Conservation (phyloP, 768 basidiomycete species). For the Termitomyces sp. region DNA sequence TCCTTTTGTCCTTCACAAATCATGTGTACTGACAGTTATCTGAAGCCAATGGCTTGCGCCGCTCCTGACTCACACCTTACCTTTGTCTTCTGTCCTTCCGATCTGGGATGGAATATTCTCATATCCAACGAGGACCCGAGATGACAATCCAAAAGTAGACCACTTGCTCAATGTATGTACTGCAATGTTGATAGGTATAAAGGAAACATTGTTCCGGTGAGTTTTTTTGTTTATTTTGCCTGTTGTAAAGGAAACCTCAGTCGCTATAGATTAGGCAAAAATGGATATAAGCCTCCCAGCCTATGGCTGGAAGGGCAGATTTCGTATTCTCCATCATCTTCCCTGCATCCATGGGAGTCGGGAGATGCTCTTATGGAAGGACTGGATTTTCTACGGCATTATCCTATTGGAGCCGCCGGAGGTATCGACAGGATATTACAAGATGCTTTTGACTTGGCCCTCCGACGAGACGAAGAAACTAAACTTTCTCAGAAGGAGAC, state of each 20-base stretch:
- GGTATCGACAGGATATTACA: conserved; percentile 73
- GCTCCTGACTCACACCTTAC: conserved; percentile 71
- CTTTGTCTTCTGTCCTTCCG: conserved; percentile 53
- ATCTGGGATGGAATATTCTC: conserved; percentile 77
- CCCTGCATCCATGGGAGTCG: conserved; percentile 48
- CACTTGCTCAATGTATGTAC: conserved; percentile 69
- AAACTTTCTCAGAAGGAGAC: conserved; percentile 30
- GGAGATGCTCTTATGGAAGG: conserved; percentile 69
- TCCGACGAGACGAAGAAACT: conserved; percentile 44
- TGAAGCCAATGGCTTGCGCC: conserved; percentile 74
- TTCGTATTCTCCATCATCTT: conserved; percentile 35
- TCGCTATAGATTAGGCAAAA: conserved; percentile 51
- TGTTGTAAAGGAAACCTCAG: conserved; percentile 2
- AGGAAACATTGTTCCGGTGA: conserved; percentile 54
- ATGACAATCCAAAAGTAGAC: conserved; percentile 61
- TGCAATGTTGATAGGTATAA: conserved; percentile 62
- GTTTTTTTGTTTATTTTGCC: conserved; percentile 14
- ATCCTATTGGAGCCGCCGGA: conserved; percentile 63
- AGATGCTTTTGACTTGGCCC: conserved; percentile 58
- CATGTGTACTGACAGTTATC: conserved; percentile 4
- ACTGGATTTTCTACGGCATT: conserved; percentile 60
- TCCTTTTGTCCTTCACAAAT: not conserved
- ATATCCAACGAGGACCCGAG: conserved; percentile 52
- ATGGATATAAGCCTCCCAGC: conserved; percentile 38
- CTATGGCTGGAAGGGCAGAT: conserved; percentile 54